Conservation (phyloP, 768 basidiomycete genomes). For the Termitomyces sp. region DNA sequence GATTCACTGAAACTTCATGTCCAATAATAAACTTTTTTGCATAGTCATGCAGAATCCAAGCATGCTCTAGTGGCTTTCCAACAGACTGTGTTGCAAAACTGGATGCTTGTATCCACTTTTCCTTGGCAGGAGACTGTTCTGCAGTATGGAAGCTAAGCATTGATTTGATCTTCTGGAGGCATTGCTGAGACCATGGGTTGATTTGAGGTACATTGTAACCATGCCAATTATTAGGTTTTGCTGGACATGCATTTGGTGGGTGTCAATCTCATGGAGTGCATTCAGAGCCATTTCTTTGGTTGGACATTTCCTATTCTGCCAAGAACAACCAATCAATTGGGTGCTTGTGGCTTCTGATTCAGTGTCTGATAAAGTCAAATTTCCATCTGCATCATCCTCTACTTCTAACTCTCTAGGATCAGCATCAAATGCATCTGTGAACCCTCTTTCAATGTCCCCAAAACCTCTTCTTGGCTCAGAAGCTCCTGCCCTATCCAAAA, state of each 20-base stretch:
- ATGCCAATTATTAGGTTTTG: background rate
- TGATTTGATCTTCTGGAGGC: constrained; percentile 5
- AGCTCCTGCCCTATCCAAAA: background rate
- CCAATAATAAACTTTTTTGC: constrained; percentile 7
- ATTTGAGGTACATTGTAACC: background rate
- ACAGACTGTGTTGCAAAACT: background rate
- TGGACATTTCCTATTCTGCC: background rate
- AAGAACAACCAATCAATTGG: background rate
- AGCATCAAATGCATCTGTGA: background rate
- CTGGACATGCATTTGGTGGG: too few relatives aligned
- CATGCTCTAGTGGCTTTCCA: constrained; percentile 3
- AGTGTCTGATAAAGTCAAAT: background rate
- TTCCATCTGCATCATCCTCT: background rate
- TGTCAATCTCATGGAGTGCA: too few relatives aligned
- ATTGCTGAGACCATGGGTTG: background rate
- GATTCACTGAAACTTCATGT: constrained; percentile 12
- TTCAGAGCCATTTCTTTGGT: background rate
- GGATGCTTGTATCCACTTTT: constrained; percentile 5
- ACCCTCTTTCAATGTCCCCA: background rate
- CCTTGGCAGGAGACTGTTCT: background rate
- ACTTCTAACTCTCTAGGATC: background rate
- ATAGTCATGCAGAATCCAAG: background rate
- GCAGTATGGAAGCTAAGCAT: constrained; percentile 5
- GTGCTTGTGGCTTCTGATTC: too few relatives aligned
- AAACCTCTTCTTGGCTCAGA: background rate